phyloP scores from a whole-genome alignment of 225 moss, liverwort and hornwort genomes.

The Sphagnum tenellum region DNA sequence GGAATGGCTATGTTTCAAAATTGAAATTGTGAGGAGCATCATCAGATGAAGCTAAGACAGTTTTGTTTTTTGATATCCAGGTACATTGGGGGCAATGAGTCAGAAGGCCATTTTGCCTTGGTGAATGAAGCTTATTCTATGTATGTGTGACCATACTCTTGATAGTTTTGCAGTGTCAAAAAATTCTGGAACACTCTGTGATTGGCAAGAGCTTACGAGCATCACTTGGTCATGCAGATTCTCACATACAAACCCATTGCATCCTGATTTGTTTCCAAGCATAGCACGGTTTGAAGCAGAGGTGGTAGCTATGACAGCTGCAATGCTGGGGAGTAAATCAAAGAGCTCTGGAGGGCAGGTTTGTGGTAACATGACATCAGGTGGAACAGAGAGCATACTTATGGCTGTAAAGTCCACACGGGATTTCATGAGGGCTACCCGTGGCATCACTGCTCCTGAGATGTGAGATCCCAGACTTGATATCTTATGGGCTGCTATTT shows the following conservation, averaged over 20 bases:
- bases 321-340: conserved; percentile 84
- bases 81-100: conserved; percentile 84
- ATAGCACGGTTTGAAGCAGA: conserved; percentile 92
- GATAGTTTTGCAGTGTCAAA: no score
- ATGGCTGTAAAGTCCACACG: conserved; percentile 96
- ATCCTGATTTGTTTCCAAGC: conserved; percentile 95
- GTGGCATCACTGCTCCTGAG: conserved; percentile 74
- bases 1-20: no score
- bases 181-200: background rate
- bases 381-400: conserved; percentile 97
- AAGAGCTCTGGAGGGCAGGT: conserved; percentile 75
- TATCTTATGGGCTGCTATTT: background rate
- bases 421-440: conserved; percentile 76
- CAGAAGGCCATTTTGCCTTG: conserved; percentile 86
- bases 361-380: conserved; percentile 99
- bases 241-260: conserved; percentile 97
- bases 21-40: no score
- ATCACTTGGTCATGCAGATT: conserved; percentile 41
- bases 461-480: conserved; percentile 40
- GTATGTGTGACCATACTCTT: conserved; percentile 17
- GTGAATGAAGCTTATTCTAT: conserved; percentile 95
- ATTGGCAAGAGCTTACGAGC: no score
- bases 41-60: conserved; percentile 1
- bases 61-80: conserved; percentile 27
- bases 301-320: conserved; percentile 96